Evolutionary conservation across 1,139 yeast genomes (phyloP).

Genomic region (Yamadazyma spencermartinsiae): DNA sequence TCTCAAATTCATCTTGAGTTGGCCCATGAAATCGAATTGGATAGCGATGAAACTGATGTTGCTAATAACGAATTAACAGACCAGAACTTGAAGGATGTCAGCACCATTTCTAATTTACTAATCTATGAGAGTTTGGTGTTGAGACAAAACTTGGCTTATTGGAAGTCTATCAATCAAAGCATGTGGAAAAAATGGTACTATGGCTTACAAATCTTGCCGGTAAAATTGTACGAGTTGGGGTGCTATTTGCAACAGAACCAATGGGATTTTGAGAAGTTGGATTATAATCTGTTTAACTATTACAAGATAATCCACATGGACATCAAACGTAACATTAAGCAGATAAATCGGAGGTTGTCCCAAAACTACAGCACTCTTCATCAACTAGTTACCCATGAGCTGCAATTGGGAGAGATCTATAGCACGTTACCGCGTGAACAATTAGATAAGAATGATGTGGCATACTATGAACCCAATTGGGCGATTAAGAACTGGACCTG

Average conservation of each 20-base stretch:
- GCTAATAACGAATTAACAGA: constrained; percentile 10
- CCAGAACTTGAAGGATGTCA: constrained; percentile 25
- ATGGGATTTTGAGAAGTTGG: constrained; percentile 3
- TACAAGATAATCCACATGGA: constrained; percentile 23
- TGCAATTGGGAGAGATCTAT: constrained; percentile 12
- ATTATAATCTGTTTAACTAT: constrained; percentile 18
- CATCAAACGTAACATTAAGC: constrained; percentile 20
- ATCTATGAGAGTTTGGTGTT: constrained; percentile 37
- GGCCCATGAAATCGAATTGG: constrained; percentile 4
- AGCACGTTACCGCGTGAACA: background rate
- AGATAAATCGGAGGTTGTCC: constrained; percentile 22
- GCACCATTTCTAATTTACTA: constrained; percentile 33
- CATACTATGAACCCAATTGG: constrained; percentile 47
- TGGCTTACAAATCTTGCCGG: constrained; percentile 37
- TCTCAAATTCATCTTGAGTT: constrained; percentile 5
- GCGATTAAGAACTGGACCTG: constrained; percentile 71
- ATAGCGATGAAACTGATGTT: constrained; percentile 1
- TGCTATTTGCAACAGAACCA: constrained; percentile 5
- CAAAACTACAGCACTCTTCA: constrained; percentile 21
- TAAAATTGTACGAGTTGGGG: constrained; percentile 19
- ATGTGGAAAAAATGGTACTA: constrained; percentile 28
- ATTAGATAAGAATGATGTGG: constrained; percentile 4
- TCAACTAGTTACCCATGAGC: constrained; percentile 6
- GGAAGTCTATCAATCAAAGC: constrained; percentile 34
- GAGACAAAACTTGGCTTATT: constrained; percentile 37